Percentiles rank a stretch among this genome's conserved stretches.
Conservation (phyloP, 2,329 filamentous ascomycete genomes). For the Fusarium albidum region DNA sequence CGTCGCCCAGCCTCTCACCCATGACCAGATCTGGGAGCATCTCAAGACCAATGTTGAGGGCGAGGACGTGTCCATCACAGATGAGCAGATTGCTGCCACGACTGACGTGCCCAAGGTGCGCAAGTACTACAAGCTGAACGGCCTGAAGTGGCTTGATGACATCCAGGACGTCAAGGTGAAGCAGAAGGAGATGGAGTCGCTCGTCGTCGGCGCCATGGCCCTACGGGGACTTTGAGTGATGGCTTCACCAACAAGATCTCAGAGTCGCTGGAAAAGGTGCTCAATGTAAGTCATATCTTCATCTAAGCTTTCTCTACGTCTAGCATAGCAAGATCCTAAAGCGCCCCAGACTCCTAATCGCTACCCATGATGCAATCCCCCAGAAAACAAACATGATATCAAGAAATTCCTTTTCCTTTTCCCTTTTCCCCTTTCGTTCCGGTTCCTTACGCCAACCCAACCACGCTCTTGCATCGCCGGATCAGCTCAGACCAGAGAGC, state of each 20-base stretch:
- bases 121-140: slow-evolving; percentile 87
- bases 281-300: slow-evolving; percentile 41
- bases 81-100: slow-evolving; percentile 65
- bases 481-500: slow-evolving; percentile 70
- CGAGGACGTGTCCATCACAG: slow-evolving; percentile 63
- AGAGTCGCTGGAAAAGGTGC: slow-evolving; percentile 14
- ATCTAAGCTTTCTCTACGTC: slow-evolving; percentile 40
- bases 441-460: slow-evolving; percentile 47
- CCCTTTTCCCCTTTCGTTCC: slow-evolving; percentile 10
- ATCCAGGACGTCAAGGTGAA: slow-evolving; percentile 54
- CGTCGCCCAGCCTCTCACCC: slow-evolving; percentile 51
- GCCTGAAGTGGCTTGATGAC: slow-evolving; percentile 58
- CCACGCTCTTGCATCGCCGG: slow-evolving; percentile 57
- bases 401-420: slow-evolving; percentile 25
- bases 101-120: slow-evolving; percentile 75
- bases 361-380: slow-evolving; percentile 40
- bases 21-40: slow-evolving; percentile 64
- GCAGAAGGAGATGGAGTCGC: slow-evolving; percentile 68
- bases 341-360: slow-evolving; percentile 40
- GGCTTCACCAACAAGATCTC: background rate
- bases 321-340: slow-evolving; percentile 34
- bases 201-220: slow-evolving; percentile 81
- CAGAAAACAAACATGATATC: slow-evolving; percentile 34
- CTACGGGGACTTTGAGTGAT: slow-evolving; percentile 48
- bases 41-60: slow-evolving; percentile 70